Evolutionary conservation across 2,329 filamentous ascomycete species (phyloP), one percentile per base, ranked within the genome.

Genomic region (Setomelanomma holmii): DNA sequence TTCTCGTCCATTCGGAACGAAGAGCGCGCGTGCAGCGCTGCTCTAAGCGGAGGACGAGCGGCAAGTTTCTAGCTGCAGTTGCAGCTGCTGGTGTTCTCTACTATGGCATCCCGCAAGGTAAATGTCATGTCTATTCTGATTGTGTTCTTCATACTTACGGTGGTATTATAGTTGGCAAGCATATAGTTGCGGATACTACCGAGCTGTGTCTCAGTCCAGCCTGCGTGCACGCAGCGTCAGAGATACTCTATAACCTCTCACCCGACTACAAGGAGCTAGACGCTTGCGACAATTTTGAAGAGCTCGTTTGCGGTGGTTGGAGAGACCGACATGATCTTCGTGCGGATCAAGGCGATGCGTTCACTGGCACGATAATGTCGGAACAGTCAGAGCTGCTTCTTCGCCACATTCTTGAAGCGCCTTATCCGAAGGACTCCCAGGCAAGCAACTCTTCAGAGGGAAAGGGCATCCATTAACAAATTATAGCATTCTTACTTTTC

Each of bases 251-350:
- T 57, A 87, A 85, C 53, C 74, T 89, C 12, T 83, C 85, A 14
- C 82, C 85, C 6, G 76, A 86, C 44, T 86, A 89, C 70, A 78
- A 83, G 53, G 72, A 84, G 2, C 76, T 90, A 34, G 86, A 90
- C 66, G 84, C 88, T 1, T 91, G 88, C 62, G 82, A 79, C n/a
- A 75, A 89, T 64, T 91, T 91, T 53, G 85, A 89, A 53, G 78
- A 86, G 67, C 81, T 86, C 49, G 85, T 86, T 17, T 90, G 88
- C 61, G 86, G 85, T 49, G 87, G 87, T 10, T 90, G 87, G 83
- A 78, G 82, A 45, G 78, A 84, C 19, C 79, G 77, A 8, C 83
- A 89, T 73, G 86, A 89, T 62, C 80, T 90, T 51, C 82, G 87
- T 3, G 76, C 84, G 3, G 88, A 90, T 64, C 83, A 86, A 56